Percentiles rank a stretch among this genome's conserved stretches.
phyloP scores from a whole-genome alignment of 2,329 filamentous ascomycete species.

The Penicillium brevicompactum region DNA sequence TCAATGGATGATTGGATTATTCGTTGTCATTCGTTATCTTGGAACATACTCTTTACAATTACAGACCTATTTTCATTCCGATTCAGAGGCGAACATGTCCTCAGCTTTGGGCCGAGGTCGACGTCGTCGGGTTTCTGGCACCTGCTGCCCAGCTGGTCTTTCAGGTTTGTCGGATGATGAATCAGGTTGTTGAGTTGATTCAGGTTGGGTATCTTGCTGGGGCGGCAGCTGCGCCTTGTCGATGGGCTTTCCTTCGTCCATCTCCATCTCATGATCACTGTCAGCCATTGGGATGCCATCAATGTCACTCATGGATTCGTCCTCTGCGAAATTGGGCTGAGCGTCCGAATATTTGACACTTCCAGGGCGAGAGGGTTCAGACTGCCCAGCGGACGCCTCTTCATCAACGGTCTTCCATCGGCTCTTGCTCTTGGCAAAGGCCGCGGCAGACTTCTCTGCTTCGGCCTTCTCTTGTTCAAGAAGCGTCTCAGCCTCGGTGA shows the following conservation, averaged over 20 bases:
- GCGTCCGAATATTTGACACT: slow-evolving; percentile 25
- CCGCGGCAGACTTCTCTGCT: slow-evolving; percentile 38
- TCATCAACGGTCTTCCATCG: slow-evolving; percentile 52
- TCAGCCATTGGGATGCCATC: slow-evolving; percentile 52
- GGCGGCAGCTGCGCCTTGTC: slow-evolving; percentile 34
- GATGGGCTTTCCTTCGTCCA: slow-evolving; percentile 43
- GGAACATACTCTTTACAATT: slow-evolving; percentile 14
- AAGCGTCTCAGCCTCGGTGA: slow-evolving; percentile 49
- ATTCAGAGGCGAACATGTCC: slow-evolving; percentile 84
- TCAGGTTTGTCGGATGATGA: slow-evolving; percentile 19
- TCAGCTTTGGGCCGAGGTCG: slow-evolving; percentile 72
- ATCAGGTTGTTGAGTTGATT: slow-evolving; percentile 1
- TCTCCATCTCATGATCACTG: slow-evolving; percentile 54
- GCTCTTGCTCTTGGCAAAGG: slow-evolving; percentile 45
- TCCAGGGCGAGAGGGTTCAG: slow-evolving; percentile 29
- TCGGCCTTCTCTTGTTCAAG: slow-evolving; percentile 48
- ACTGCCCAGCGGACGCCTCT: slow-evolving; percentile 35
- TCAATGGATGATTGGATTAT: background rate
- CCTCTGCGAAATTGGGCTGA: slow-evolving; percentile 42
- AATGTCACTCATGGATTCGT: slow-evolving; percentile 45
- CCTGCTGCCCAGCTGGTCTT: slow-evolving; percentile 23
- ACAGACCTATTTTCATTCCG: slow-evolving; percentile 38
- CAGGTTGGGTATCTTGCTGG: slow-evolving; percentile 20
- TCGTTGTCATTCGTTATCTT: background rate
- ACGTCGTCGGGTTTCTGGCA: slow-evolving; percentile 37